Evolutionary conservation across 2,329 filamentous ascomycete species (phyloP), one percentile per base, ranked within the genome.

Genomic region (Stachybotrys elegans): DNA sequence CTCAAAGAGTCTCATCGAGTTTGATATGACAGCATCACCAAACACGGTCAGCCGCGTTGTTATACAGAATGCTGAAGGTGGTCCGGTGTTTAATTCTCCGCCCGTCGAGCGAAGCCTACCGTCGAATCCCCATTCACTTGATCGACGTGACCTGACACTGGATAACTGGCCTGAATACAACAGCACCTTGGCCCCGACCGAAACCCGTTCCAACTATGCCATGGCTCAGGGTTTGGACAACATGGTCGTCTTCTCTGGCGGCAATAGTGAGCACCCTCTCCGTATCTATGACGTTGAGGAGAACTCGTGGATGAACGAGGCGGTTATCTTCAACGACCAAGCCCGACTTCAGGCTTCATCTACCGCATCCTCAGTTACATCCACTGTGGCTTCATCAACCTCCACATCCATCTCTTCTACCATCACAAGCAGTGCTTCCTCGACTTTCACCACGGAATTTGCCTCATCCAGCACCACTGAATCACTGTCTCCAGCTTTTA

Each of bases 111-210:
- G 36, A 57, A 56, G 56, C 11, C 14, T 17, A 17, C 14, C n/a
- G 9, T 4, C 14, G 9, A 7, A 17, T 17, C 14, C 8, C n/a
- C 14, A 34, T 34, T 14, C 3, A 17, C 31, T 34, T 12, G n/a
- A 8, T 17, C 31, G 31, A 34, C 54, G 58, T n/a, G 58, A 73
- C 14, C 63, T 87, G 22, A 82, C 79, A 1, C 59, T 83, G 21
- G 68, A 67, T 19, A 70, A 82, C 55, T 94, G 88, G 81, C 90
- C 91, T 2, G 57, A 72, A 4, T 96, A 96, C 65, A 91, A 96
- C 65, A 74, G 70, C 42, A 85, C 83, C 1, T 65, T 83, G 34
- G 91, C 86, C 0, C 86, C 91, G 0, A 56, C 48, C 3, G 70
- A 66, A 8, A 79, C 73, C 6, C 77, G 90, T 51, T 72, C 72